Evolutionary conservation across 2,329 filamentous ascomycete species (phyloP).

Genomic region (Stromatinia cepivora): DNA sequence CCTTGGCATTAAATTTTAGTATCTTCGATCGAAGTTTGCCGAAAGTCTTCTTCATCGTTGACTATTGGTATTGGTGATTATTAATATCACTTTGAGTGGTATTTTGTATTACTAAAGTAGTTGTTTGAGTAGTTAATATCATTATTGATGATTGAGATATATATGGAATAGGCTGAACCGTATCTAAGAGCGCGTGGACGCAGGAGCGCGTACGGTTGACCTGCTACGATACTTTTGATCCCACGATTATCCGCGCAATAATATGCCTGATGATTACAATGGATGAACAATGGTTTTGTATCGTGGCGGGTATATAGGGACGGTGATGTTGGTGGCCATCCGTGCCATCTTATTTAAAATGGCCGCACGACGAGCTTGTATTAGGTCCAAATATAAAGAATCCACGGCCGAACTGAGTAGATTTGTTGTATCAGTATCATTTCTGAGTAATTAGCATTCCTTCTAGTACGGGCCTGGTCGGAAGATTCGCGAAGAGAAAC

Average conservation of each 20-base stretch:
- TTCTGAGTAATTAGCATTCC: neutral
- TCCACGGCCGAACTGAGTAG: neutral
- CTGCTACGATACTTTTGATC: neutral
- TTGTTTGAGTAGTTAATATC: neutral
- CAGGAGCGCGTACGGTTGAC: neutral
- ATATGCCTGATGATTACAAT: neutral
- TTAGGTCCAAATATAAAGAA: neutral
- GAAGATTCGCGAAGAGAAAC: neutral
- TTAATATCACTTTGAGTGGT: neutral
- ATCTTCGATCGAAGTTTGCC: neutral
- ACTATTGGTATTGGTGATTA: neutral
- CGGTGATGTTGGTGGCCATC: neutral
- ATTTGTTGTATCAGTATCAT: neutral
- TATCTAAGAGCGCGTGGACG: neutral
- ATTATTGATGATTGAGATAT: neutral
- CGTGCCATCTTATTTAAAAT: neutral
- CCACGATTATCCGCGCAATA: neutral
- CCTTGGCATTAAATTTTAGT: neutral
- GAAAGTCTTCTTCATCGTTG: constrained; percentile 8
- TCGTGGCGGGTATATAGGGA: neutral
- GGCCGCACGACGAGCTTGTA: fast-evolving
- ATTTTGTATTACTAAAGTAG: neutral
- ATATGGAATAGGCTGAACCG: neutral
- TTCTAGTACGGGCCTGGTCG: neutral
- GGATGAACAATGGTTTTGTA: neutral